Conservation (phyloP, 2,329 filamentous ascomycete genomes). For the Arthrinium puccinioides region DNA sequence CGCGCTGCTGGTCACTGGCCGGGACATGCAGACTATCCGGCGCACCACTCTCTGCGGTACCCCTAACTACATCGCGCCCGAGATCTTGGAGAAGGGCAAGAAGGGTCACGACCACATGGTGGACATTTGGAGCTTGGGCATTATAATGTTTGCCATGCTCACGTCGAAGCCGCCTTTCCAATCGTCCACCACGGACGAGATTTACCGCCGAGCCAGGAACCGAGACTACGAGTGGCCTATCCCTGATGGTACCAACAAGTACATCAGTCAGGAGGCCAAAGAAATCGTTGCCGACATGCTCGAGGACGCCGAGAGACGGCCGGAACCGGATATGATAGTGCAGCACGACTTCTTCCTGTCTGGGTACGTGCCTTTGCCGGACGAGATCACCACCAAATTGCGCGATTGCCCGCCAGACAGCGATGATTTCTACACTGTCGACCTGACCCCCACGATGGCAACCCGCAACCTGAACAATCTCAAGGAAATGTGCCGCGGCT, state of each 20-base stretch:
- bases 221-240: slow-evolving; percentile 77
- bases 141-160: slow-evolving; percentile 97
- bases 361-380: slow-evolving; percentile 60
- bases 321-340: slow-evolving; percentile 70
- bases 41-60: slow-evolving; percentile 94
- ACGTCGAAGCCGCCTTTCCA: slow-evolving; percentile 96
- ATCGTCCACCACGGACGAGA: slow-evolving; percentile 80
- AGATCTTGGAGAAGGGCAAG: slow-evolving; percentile 89
- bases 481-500: slow-evolving; percentile 49
- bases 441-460: slow-evolving; percentile 36
- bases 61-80: slow-evolving; percentile 95
- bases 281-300: slow-evolving; percentile 72
- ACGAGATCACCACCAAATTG: slow-evolving; percentile 51
- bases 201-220: slow-evolving; percentile 64
- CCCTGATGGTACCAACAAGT: slow-evolving; percentile 56
- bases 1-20: slow-evolving; percentile 82
- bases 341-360: slow-evolving; percentile 73
- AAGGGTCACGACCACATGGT: slow-evolving; percentile 97
- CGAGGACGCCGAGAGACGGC: slow-evolving; percentile 66
- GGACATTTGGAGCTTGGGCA: slow-evolving; percentile 95
- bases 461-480: slow-evolving; percentile 43
- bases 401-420: slow-evolving; percentile 50
- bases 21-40: slow-evolving; percentile 76
- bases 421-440: slow-evolving; percentile 48
- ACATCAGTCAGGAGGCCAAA: slow-evolving; percentile 69